A percentile compares a stretch with the other conserved stretches of the same genome.
Evolutionary conservation across 495 filamentous ascomycete species (phyloP).

Genomic region (Hapsidospora chrysogenum): DNA sequence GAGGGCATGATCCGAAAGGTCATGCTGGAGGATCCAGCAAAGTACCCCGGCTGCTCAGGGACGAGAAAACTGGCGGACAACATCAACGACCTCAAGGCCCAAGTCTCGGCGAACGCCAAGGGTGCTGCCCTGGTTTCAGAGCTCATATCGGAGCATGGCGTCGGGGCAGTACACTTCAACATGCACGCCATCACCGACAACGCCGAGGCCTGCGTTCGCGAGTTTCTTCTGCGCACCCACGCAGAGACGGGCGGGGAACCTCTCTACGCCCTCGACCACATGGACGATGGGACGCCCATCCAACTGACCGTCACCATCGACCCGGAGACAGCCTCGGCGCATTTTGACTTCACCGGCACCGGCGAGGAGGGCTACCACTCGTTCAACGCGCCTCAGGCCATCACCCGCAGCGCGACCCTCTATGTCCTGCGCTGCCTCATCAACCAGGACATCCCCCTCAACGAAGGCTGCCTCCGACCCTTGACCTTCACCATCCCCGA

Average conservation of each 20-base stretch:
- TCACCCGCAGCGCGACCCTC: constrained; percentile 90
- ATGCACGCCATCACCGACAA: constrained; percentile 90
- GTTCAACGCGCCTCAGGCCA: constrained; percentile 85
- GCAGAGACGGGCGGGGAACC: constrained; percentile 63
- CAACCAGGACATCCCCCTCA: constrained; percentile 81
- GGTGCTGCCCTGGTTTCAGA: constrained; percentile 77
- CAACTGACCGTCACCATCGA: constrained; percentile 72
- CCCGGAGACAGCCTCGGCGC: constrained; percentile 63
- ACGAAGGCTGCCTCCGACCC: constrained; percentile 86
- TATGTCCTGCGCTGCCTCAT: constrained; percentile 91
- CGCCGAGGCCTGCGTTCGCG: constrained; percentile 73
- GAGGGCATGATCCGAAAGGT: constrained; percentile 74
- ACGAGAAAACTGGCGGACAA: constrained; percentile 86
- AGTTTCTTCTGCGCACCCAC: constrained; percentile 62
- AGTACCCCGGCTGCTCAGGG: constrained; percentile 74
- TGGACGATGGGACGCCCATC: constrained; percentile 90
- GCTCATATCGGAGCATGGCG: constrained; percentile 78
- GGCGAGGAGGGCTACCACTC: constrained; percentile 88
- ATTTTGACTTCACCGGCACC: constrained; percentile 83
- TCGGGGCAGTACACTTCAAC: constrained; percentile 83
- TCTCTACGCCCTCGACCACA: constrained; percentile 62
- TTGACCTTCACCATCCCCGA: constrained; percentile 74
- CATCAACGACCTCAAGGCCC: constrained; percentile 87
- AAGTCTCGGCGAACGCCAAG: constrained; percentile 90
- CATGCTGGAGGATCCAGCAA: constrained; percentile 65